Conservation (phyloP, 306 rosid genomes). For the Luffa aegyptiaca region DNA sequence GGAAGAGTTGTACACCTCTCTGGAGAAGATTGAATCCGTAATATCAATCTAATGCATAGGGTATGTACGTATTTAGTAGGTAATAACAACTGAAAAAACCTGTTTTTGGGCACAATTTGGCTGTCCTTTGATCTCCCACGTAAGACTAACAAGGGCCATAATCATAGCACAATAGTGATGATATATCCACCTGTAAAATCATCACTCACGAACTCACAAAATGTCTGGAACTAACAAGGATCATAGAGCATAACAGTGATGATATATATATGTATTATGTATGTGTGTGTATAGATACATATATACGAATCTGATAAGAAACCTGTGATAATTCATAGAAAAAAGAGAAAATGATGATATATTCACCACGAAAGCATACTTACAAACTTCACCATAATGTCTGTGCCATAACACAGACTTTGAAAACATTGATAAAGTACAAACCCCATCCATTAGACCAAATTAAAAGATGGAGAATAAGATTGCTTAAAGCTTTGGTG, state of each 20-base stretch:
- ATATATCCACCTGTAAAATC: constrained; percentile 84
- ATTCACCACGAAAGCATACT: constrained; percentile 53
- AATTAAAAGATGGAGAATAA: background rate
- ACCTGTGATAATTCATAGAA: no score
- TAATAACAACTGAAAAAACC: constrained; percentile 29
- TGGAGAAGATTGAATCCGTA: constrained; percentile 25
- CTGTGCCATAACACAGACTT: background rate
- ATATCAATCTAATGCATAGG: background rate
- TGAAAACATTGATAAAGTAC: background rate
- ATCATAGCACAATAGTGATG: constrained; percentile 96
- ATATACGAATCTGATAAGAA: no score
- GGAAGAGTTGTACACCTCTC: constrained; percentile 96
- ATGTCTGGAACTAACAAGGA: constrained; percentile 68
- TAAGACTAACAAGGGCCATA: constrained; percentile 98
- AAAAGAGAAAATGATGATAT: constrained; percentile 41
- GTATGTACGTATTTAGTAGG: background rate
- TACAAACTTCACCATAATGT: background rate
- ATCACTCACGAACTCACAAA: background rate
- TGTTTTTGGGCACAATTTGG: constrained; percentile 86
- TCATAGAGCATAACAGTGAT: constrained; percentile 83
- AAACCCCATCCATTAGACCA: background rate
- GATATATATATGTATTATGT: constrained; percentile 25
- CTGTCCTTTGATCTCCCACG: constrained; percentile 96
- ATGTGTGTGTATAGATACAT: no score
- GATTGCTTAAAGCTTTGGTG: background rate